Percentiles rank a stretch among this genome's conserved stretches.
phyloP scores from a whole-genome alignment of 345 rosid genomes.

The Arabidopsis thaliana region TAIR10.1 NC_003074.8:19407001-19407500 shows the following conservation, averaged over 20 bases:
- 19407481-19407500: conserved; percentile 4
- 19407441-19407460: conserved; percentile 98
- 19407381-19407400: not conserved
- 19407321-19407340: conserved; percentile 16
- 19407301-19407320: conserved; percentile 1
- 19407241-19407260: not conserved
- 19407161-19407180: conserved; percentile 14
- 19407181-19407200: not conserved
- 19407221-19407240: not conserved
- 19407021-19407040: not conserved
- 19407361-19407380: not conserved
- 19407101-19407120: conserved; percentile 30
- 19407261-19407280: not conserved
- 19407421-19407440: conserved; percentile 67
- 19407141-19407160: not conserved
- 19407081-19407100: conserved; percentile 25
- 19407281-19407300: not conserved
- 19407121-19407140: conserved; percentile 12
- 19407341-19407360: not conserved
- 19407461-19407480: conserved; percentile 86
- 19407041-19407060: conserved; percentile 8
- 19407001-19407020: conserved; percentile 40
- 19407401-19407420: conserved; percentile 65
- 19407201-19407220: not conserved
- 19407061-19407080: not conserved